Conservation (phyloP, 345 rosid species). For the Clausena lansium region DNA sequence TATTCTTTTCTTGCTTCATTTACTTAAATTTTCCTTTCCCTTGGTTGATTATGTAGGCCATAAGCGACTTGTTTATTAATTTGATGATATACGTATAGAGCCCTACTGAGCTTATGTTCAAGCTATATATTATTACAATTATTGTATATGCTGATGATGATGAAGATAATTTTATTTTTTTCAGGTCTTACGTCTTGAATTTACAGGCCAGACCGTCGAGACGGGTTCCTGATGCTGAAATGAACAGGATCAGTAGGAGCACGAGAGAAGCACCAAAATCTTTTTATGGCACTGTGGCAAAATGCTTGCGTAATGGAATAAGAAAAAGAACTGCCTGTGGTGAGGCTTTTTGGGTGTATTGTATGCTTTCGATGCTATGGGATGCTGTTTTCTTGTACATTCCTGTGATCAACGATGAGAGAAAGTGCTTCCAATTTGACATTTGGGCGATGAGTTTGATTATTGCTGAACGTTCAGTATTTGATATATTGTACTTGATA, state of each 20-base stretch:
- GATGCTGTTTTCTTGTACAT: constrained; percentile 19
- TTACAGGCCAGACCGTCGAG: neutral
- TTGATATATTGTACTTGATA: neutral
- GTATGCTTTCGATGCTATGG: neutral
- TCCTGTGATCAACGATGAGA: constrained; percentile 5
- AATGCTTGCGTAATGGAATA: too few species aligned
- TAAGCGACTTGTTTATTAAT: too few species aligned
- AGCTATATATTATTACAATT: too few species aligned
- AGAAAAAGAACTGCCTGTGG: too few species aligned
- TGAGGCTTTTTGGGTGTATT: neutral
- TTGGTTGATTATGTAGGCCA: too few species aligned
- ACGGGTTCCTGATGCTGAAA: too few species aligned
- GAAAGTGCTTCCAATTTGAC: constrained; percentile 16
- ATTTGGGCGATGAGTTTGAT: neutral
- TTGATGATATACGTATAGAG: too few species aligned
- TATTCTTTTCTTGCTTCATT: too few species aligned
- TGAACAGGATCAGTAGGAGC: neutral
- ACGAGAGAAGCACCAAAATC: neutral
- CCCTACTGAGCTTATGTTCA: too few species aligned
- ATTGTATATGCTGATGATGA: too few species aligned
- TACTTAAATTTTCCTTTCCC: too few species aligned
- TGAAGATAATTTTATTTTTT: too few species aligned
- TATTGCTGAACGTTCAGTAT: neutral
- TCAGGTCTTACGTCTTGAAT: neutral
- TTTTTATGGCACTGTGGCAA: neutral